A percentile compares a stretch with the other conserved stretches of the same genome.
Conservation (phyloP, 148 eudicot genomes). For the Talinum fruticosum region DNA sequence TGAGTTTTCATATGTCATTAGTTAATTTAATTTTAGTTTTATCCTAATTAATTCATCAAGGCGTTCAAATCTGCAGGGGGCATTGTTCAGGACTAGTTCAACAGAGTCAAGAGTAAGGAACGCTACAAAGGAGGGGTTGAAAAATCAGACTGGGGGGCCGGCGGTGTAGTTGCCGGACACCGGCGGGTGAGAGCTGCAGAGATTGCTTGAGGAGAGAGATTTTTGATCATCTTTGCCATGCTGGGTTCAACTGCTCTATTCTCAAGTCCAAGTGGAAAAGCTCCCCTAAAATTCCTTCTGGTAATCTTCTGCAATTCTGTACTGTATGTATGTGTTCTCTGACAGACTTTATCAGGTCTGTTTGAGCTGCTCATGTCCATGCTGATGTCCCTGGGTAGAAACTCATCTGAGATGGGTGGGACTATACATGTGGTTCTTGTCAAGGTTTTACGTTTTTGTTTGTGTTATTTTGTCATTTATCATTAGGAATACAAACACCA, state of each 20-base stretch:
- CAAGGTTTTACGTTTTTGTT: too few relatives aligned
- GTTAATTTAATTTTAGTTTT: neutral
- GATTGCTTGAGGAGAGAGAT: conserved; percentile 26
- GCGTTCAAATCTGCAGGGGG: conserved; percentile 8
- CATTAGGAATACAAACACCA: too few relatives aligned
- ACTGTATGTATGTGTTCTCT: too few relatives aligned
- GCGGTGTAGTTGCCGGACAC: conserved; percentile 17
- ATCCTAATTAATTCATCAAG: neutral
- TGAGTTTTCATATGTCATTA: neutral
- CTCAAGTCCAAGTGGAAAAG: conserved; percentile 36
- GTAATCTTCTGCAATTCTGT: conserved; percentile 9
- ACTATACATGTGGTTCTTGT: too few relatives aligned
- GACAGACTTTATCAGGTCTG: too few relatives aligned
- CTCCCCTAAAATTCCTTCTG: conserved; percentile 30
- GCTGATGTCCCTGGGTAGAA: too few relatives aligned
- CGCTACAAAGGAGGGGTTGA: conserved; percentile 31
- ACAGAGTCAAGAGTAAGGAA: conserved; percentile 27
- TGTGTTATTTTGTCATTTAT: too few relatives aligned
- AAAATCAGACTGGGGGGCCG: conserved; percentile 2
- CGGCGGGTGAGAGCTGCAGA: conserved; percentile 18
- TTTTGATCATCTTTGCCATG: conserved; percentile 15
- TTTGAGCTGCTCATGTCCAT: too few relatives aligned
- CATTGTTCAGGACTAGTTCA: conserved; percentile 25
- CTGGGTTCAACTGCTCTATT: conserved; percentile 26
- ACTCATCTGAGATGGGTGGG: too few relatives aligned